Evolutionary conservation across 257 asterid genomes (phyloP).

Genomic region (Thymus quinquecostatus): DNA sequence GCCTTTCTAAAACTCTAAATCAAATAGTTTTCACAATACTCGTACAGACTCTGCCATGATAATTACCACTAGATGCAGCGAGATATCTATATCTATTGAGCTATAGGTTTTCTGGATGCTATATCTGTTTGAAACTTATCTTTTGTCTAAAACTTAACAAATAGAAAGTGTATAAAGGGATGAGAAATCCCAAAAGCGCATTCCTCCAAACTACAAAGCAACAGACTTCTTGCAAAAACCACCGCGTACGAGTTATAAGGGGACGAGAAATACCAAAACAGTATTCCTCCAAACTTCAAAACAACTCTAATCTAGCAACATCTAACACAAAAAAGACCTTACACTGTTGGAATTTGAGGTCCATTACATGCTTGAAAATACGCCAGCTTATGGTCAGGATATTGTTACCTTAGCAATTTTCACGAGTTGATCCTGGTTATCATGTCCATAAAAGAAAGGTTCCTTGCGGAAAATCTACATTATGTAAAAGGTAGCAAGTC

Average conservation of each 20-base stretch:
- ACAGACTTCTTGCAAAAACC: neutral
- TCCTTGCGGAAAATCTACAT: constrained; percentile 91
- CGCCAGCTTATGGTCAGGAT: neutral
- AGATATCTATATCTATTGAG: neutral
- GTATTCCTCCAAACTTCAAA: neutral
- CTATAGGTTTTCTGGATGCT: neutral
- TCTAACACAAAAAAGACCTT: neutral
- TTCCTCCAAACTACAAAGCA: neutral
- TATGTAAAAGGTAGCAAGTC: constrained; percentile 19
- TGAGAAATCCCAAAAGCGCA: neutral
- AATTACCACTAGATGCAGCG: neutral
- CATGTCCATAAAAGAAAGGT: constrained; percentile 97
- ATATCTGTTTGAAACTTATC: neutral
- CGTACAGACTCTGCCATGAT: neutral
- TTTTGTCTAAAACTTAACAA: neutral
- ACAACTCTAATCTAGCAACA: neutral
- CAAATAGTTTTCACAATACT: neutral
- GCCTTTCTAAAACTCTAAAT: neutral
- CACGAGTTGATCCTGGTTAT: constrained; percentile 97
- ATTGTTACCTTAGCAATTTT: constrained; percentile 83
- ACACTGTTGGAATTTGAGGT: neutral
- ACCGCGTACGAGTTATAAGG: neutral
- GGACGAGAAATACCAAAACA: neutral
- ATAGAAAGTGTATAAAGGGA: neutral
- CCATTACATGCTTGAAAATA: neutral